Conservation (phyloP, 108 stramenopile species). For the Cyclostephanos invisitatus region DNA sequence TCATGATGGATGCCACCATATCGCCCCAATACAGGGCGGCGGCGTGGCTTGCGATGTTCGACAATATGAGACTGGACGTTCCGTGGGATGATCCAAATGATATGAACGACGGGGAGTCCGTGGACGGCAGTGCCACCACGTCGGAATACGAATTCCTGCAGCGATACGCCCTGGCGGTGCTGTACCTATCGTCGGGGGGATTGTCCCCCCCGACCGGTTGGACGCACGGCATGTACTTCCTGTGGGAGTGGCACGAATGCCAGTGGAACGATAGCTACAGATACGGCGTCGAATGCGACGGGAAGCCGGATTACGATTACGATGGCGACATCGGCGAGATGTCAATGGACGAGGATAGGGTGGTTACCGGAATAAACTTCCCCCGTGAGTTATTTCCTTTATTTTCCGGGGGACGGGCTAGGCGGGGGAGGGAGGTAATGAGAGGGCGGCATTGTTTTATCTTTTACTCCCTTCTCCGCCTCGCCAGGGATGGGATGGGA, state of each 20-base stretch:
- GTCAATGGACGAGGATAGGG: background rate
- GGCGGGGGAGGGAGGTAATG: no score
- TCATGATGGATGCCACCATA: background rate
- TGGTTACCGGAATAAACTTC: slow-evolving; percentile 17
- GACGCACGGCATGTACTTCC: slow-evolving; percentile 10
- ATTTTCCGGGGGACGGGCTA: no score
- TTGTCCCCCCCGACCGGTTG: slow-evolving; percentile 10
- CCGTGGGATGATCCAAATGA: no score
- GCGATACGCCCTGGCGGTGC: slow-evolving; percentile 34
- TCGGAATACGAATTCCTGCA: slow-evolving; percentile 47
- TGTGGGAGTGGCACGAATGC: slow-evolving; percentile 41
- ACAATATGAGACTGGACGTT: background rate
- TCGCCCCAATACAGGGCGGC: slow-evolving; percentile 38
- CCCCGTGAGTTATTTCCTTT: slow-evolving; percentile 19
- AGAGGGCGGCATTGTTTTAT: no score
- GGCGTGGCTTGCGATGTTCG: slow-evolving; percentile 31
- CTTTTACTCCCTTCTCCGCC: no score
- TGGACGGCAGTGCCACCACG: no score
- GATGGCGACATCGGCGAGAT: background rate
- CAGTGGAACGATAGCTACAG: slow-evolving; percentile 15
- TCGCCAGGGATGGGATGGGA: no score
- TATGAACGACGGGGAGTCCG: background rate
- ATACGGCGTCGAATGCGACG: slow-evolving; percentile 24
- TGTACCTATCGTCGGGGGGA: slow-evolving; percentile 40
- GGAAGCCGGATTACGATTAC: slow-evolving; percentile 13